Evolutionary conservation across 352 stramenopile species (phyloP).

Genomic region (Pythium scleroteichum): DNA sequence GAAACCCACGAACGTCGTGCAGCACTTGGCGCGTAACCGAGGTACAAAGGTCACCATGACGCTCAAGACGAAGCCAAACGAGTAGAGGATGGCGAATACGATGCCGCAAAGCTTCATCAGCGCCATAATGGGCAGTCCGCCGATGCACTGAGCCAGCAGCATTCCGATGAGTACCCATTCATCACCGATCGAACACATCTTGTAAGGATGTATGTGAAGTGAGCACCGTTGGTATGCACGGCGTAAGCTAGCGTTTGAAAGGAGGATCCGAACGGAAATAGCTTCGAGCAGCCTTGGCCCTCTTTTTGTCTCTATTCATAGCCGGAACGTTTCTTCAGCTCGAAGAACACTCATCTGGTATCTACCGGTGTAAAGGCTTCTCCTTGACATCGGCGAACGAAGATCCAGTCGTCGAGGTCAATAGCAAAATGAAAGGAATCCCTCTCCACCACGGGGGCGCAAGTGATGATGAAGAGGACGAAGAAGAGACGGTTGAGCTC

Average conservation of each 20-base stretch:
- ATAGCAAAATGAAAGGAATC: constrained; percentile 1
- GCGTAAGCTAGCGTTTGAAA: no score
- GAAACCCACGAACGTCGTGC: constrained; percentile 28
- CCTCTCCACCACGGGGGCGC: constrained; percentile 7
- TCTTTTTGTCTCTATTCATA: no score
- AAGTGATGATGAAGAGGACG: constrained; percentile 36
- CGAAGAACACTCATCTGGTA: neutral
- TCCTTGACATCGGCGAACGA: no score
- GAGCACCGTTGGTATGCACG: no score
- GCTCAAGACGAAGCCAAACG: constrained; percentile 40
- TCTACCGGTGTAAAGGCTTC: neutral
- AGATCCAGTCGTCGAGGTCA: neutral
- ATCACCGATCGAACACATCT: constrained; percentile 45
- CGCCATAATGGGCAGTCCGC: constrained; percentile 45
- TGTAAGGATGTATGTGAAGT: constrained; percentile 7
- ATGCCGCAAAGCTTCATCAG: constrained; percentile 49
- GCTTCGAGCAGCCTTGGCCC: no score
- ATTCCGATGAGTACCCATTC: constrained; percentile 48
- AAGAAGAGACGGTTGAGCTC: constrained; percentile 42
- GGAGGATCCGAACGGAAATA: no score
- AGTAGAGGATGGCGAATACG: constrained; percentile 36
- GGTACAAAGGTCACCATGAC: constrained; percentile 45
- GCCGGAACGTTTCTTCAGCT: no score
- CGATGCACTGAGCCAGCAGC: constrained; percentile 40
- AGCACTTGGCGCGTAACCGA: constrained; percentile 37